A percentile compares a stretch with the other conserved stretches of the same genome.
Evolutionary conservation across 441 rosid species (phyloP).

Genomic region (Eruca vesicaria): DNA sequence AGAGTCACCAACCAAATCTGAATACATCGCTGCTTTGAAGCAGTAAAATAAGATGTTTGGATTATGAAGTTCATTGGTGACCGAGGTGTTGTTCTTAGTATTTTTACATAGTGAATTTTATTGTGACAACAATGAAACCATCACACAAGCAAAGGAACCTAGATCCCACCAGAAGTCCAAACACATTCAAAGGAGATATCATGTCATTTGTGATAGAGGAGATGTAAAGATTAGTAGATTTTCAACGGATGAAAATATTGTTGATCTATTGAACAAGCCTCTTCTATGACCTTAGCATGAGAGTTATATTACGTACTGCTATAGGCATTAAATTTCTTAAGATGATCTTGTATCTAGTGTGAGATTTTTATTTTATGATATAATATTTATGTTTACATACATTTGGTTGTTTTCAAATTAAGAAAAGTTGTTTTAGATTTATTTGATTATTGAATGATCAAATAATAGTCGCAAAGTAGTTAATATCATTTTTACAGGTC

Average conservation of each 20-base stretch:
- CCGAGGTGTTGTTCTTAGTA: background rate
- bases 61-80: slow-evolving; percentile 1
- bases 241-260: background rate
- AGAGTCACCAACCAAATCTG: slow-evolving; percentile 1
- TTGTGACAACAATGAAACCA: background rate
- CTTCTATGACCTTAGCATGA: no score
- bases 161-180: background rate
- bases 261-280: background rate
- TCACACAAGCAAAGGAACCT: background rate
- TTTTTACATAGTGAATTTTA: background rate
- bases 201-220: background rate
- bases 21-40: background rate
- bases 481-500: background rate
- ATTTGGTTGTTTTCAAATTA: background rate
- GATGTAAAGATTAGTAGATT: background rate
- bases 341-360: no score
- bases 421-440: background rate
- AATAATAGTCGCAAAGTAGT: background rate
- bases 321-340: no score
- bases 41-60: background rate
- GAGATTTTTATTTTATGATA: background rate
- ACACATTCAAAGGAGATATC: background rate
- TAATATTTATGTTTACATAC: background rate
- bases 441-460: background rate
- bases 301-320: no score